Base-by-base conservation (phyloP, 169 alveolate genomes). In the Plasmodium inui region DNA sequence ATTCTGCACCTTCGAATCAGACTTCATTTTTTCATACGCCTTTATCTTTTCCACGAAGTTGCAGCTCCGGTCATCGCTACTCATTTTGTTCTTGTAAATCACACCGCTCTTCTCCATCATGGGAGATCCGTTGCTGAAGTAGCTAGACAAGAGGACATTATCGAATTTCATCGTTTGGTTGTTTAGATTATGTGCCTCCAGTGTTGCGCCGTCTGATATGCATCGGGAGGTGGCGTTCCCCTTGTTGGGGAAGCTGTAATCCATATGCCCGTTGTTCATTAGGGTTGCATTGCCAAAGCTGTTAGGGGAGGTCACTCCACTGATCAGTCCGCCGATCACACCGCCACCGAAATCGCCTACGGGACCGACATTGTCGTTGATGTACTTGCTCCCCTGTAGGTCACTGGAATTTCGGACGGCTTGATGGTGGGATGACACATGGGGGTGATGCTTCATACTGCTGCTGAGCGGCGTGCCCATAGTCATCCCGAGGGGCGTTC, bases 131-230 rank as follows among this genome's bases (percentile, higher is more conserved):
- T 41, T 85, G 44, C 26, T n/a, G n/a, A 67, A 32, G 79, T 73
- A 73, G 61, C 79, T 72, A 4, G 70, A 32, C 76, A 74, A 14
- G 74, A 50, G 76, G 10, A 41, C 32, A 50, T 74, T 73, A 53
- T 67, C 74, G 28, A 74, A 50, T 9, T 50, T 55, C 37, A 84
- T 19, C 46, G 41, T 79, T 32, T 34, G 30, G 44, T 39, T 85
- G 39, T 74, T 74, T 32, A 85, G 14, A 26, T 85, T 73, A 46
- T 85, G 84, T 74, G 93, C 9, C 76, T 85, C 93, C n/a, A 85
- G 57, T 41, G 80, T 14, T 50, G 93, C 12, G 12, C 19, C 80
- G 41, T 85, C 93, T 14, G 85, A 85, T 17, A 72, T 10, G 2
- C 93, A 85, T 53, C 93, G 76, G 14, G 83, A 50, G 28, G 93